Conservation (phyloP, 2,329 filamentous ascomycete genomes). For the Huntiella abstrusa region DNA sequence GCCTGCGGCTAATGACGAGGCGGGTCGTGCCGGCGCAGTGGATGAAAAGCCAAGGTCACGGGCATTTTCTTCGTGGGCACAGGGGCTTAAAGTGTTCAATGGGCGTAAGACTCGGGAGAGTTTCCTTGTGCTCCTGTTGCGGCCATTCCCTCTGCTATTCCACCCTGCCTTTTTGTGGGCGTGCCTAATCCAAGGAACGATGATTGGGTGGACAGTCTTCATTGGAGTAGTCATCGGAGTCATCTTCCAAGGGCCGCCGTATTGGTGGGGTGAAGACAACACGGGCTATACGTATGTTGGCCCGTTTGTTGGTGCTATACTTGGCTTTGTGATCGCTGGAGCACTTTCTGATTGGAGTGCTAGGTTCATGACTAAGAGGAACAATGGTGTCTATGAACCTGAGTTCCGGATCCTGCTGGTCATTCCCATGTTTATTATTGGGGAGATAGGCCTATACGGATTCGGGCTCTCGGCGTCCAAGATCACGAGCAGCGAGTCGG, state of each 20-base stretch:
- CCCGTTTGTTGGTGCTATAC: conserved; percentile 64
- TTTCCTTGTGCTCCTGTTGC: conserved; percentile 45
- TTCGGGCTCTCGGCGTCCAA: conserved; percentile 58
- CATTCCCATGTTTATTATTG: conserved; percentile 61
- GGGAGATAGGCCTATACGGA: conserved; percentile 62
- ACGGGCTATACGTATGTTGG: conserved; percentile 79
- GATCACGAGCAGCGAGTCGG: conserved; percentile 34
- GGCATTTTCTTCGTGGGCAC: conserved; percentile 24
- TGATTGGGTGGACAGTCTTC: conserved; percentile 93
- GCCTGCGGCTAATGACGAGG: no score
- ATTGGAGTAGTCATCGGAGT: conserved; percentile 69
- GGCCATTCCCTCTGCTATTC: conserved; percentile 64
- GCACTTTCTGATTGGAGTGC: conserved; percentile 55
- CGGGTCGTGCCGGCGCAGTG: no score
- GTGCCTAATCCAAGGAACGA: conserved; percentile 61
- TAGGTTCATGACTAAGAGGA: conserved; percentile 49
- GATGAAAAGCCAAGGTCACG: no score
- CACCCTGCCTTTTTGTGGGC: conserved; percentile 76
- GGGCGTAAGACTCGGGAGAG: conserved; percentile 63
- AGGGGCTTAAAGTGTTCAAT: conserved; percentile 53
- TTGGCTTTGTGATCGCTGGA: conserved; percentile 62
- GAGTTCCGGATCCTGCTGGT: conserved; percentile 78
- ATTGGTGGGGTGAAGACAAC: conserved; percentile 63
- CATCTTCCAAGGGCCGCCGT: conserved; percentile 61
- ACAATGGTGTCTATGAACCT: conserved; percentile 72